These are phyloP conservation scores for Corylus americana DNA, from an alignment of 306 rosid genomes.

Conservation along the genomic window DNA sequence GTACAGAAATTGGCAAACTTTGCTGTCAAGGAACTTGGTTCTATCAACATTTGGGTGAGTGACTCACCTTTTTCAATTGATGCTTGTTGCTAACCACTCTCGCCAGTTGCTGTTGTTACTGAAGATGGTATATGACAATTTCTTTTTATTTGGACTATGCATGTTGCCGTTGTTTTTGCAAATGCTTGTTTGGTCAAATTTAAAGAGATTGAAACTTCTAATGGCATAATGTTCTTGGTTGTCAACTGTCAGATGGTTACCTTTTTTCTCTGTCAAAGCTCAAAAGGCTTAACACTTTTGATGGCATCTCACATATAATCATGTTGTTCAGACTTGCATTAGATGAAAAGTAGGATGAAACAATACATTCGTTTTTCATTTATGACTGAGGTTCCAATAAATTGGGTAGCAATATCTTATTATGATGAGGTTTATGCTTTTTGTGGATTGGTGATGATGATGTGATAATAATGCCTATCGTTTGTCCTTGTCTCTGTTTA, in stretches of 20 bases:
- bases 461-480: neutral
- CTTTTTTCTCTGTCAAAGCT: neutral
- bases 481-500: neutral
- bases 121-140: neutral
- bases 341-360: neutral
- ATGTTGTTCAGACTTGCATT: neutral
- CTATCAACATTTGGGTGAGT: conserved; percentile 89
- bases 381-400: neutral
- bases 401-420: neutral
- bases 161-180: neutral
- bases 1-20: conserved; percentile 72
- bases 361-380: neutral
- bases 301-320: neutral
- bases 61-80: conserved; percentile 2
- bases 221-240: neutral
- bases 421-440: neutral
- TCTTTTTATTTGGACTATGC: neutral
- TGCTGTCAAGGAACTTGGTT: conserved; percentile 64
- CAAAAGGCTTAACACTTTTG: neutral
- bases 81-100: conserved; percentile 1
- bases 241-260: neutral
- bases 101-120: neutral
- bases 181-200: neutral
- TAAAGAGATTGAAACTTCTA: neutral
- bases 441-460: neutral